Evolutionary conservation across 495 filamentous ascomycete species (phyloP).

Genomic region (Penicillium psychrofluorescens): DNA sequence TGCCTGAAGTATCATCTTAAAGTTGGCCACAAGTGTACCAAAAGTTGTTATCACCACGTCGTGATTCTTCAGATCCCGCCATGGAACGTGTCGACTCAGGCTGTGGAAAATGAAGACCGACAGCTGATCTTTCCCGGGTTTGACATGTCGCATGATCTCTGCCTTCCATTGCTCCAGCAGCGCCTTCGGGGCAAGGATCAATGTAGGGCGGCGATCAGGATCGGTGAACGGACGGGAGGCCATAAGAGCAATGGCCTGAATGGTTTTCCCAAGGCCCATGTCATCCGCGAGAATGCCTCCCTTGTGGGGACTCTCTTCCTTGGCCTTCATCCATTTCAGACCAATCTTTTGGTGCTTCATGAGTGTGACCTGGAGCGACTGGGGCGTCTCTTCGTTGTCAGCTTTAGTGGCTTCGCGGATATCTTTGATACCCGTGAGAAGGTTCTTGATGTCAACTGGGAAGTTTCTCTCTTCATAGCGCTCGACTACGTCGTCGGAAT

Average conservation of each 20-base stretch:
- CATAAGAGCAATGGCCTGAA: constrained; percentile 81
- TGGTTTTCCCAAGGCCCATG: constrained; percentile 96
- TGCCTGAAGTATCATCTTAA: constrained; percentile 42
- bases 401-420: constrained; percentile 61
- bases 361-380: constrained; percentile 59
- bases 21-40: constrained; percentile 65
- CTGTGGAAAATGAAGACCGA: constrained; percentile 62
- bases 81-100: constrained; percentile 46
- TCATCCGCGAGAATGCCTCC: constrained; percentile 86
- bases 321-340: constrained; percentile 72
- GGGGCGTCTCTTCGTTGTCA: constrained; percentile 66
- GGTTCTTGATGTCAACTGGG: constrained; percentile 54
- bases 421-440: constrained; percentile 67
- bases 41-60: constrained; percentile 92
- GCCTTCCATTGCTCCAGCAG: constrained; percentile 84
- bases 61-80: constrained; percentile 54
- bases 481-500: background rate
- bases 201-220: constrained; percentile 63
- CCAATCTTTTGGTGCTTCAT: constrained; percentile 83
- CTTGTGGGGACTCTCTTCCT: constrained; percentile 69
- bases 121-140: constrained; percentile 49
- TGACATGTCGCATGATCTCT: constrained; percentile 72
- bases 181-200: constrained; percentile 83
- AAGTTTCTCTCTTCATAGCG: constrained; percentile 18
- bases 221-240: constrained; percentile 60